Conservation (phyloP, 2,329 filamentous ascomycete species). For the Aspergillus sp. region DNA sequence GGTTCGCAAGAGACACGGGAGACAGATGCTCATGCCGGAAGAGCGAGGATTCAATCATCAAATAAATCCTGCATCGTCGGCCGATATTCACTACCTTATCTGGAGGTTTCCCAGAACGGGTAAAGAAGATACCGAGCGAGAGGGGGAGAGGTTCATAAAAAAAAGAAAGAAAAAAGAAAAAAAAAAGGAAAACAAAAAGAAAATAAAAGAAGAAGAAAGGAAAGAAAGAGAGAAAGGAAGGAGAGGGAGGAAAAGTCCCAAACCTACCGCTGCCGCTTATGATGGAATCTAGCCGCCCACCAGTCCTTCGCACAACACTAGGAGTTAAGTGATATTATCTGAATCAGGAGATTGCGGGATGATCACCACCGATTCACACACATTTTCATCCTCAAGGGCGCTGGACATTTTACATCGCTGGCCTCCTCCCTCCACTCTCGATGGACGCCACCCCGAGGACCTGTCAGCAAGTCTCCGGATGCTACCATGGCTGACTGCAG, state of each 20-base stretch:
- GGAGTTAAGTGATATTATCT: background rate
- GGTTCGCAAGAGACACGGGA: slow-evolving; percentile 13
- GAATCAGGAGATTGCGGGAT: background rate
- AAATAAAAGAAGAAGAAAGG: background rate
- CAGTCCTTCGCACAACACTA: background rate
- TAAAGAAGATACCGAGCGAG: background rate
- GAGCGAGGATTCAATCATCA: background rate
- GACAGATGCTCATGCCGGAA: slow-evolving; percentile 1
- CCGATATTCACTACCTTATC: background rate
- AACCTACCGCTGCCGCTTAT: background rate
- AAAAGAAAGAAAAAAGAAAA: slow-evolving; percentile 9
- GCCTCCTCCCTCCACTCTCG: background rate
- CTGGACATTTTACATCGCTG: background rate
- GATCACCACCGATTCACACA: background rate
- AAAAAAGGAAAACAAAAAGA: background rate
- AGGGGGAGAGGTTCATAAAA: slow-evolving; percentile 7
- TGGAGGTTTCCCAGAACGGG: background rate
- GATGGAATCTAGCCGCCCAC: background rate
- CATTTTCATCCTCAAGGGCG: background rate
- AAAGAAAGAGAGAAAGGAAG: background rate
- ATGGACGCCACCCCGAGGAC: slow-evolving; percentile 6
- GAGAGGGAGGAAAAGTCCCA: background rate
- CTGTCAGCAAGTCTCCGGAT: slow-evolving; percentile 15
- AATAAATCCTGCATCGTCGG: background rate
- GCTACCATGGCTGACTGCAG: slow-evolving; percentile 6